Evolutionary conservation across 1,284 basidiomycete genomes (phyloP).

Genomic region (Cutaneotrichosporon sp.): DNA sequence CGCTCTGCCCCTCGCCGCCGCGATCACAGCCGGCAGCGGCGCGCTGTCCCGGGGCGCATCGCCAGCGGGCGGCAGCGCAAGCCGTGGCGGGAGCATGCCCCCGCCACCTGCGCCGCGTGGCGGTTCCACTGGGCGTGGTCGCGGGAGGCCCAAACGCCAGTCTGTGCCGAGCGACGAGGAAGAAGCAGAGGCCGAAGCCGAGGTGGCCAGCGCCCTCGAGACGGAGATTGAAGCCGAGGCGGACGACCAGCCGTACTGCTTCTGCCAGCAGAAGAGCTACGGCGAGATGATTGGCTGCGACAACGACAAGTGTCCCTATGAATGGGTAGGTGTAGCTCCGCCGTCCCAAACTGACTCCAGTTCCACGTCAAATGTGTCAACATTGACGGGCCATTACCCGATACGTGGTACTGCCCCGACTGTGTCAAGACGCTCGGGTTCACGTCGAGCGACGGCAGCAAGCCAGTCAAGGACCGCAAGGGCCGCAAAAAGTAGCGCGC

Average conservation of each 20-base stretch:
- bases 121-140: constrained; percentile 4
- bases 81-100: constrained; percentile 1
- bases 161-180: background rate
- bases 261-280: constrained; percentile 78
- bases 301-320: constrained; percentile 69
- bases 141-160: background rate
- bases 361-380: constrained; percentile 84
- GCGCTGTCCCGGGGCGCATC: background rate
- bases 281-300: constrained; percentile 97
- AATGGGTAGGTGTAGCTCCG: constrained; percentile 66
- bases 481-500: constrained; percentile 26
- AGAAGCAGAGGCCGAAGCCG: constrained; percentile 18
- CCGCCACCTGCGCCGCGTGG: constrained; percentile 9
- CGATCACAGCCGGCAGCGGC: constrained; percentile 7
- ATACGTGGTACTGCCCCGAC: constrained; percentile 74
- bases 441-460: constrained; percentile 32
- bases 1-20: constrained; percentile 6
- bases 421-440: constrained; percentile 36
- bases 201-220: constrained; percentile 19
- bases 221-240: constrained; percentile 23
- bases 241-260: constrained; percentile 69
- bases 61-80: background rate
- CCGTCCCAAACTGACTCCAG: constrained; percentile 48
- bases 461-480: constrained; percentile 45
- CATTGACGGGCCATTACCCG: constrained; percentile 62